These are phyloP conservation scores for Escovopsis sp. DNA, from an alignment of 2,329 filamentous ascomycete species.

Conservation along the genomic window DNA sequence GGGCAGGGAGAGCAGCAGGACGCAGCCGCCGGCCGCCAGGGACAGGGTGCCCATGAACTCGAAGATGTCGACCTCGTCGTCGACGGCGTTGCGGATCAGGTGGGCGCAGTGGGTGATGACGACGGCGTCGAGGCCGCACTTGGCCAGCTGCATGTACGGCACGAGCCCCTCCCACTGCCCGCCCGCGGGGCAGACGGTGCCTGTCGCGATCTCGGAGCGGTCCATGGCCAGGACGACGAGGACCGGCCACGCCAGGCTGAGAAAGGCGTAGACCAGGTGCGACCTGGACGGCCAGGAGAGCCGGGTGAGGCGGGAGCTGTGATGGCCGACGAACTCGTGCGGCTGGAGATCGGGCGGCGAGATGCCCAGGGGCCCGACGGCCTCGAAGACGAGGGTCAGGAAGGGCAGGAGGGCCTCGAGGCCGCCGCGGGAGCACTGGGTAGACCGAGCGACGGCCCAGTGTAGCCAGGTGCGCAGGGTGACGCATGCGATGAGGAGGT, in stretches of 20 bases:
- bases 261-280: constrained; percentile 1
- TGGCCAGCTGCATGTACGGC: constrained; percentile 10
- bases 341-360: background rate
- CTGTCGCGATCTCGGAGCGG: constrained; percentile 4
- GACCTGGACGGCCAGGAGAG: constrained; percentile 12
- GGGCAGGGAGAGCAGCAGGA: constrained; percentile 12
- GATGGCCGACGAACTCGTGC: background rate
- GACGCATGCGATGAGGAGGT: constrained; percentile 3
- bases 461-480: constrained; percentile 11
- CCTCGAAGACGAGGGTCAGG: background rate
- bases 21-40: constrained; percentile 5
- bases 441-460: constrained; percentile 18
- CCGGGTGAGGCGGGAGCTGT: constrained; percentile 2
- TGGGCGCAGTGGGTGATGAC: constrained; percentile 14
- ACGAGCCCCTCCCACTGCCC: constrained; percentile 4
- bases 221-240: constrained; percentile 9
- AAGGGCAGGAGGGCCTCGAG: constrained; percentile 19
- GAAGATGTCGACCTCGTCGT: constrained; percentile 11
- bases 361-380: background rate
- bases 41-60: constrained; percentile 3
- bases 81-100: constrained; percentile 9
- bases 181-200: constrained; percentile 7
- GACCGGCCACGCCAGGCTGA: constrained; percentile 19
- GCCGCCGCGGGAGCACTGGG: constrained; percentile 18
- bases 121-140: constrained; percentile 16